Percentiles rank a stretch among this genome's conserved stretches.
phyloP scores from a whole-genome alignment of 2,329 filamentous ascomycete species.

The Ascochyta clinopodiicola region DNA sequence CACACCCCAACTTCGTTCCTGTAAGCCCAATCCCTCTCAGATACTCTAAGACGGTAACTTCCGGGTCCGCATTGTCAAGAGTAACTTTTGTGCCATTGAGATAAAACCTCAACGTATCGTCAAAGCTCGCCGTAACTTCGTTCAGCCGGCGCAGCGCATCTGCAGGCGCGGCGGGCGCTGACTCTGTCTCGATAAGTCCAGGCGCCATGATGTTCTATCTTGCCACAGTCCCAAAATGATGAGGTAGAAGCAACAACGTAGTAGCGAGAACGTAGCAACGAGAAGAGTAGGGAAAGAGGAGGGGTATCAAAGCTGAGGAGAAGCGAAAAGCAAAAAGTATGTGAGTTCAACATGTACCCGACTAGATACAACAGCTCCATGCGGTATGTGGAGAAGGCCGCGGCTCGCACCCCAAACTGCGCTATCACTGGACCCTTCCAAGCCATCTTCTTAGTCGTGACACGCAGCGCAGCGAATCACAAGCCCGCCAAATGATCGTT shows the following conservation, averaged over 20 bases:
- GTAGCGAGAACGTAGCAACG: no score
- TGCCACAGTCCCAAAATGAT: background rate
- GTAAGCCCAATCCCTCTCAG: constrained; percentile 90
- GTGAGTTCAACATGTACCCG: constrained; percentile 3
- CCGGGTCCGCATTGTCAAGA: constrained; percentile 86
- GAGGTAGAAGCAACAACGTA: background rate
- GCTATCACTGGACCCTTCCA: constrained; percentile 8
- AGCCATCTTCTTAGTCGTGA: constrained; percentile 8
- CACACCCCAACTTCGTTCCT: constrained; percentile 94
- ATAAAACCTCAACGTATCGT: constrained; percentile 90
- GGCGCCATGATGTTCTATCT: constrained; percentile 60
- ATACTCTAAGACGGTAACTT: constrained; percentile 91
- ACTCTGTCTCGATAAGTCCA: constrained; percentile 55
- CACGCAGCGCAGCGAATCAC: constrained; percentile 24
- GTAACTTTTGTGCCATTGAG: constrained; percentile 91
- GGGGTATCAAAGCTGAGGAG: background rate
- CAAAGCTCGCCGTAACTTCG: constrained; percentile 75
- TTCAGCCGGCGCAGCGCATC: constrained; percentile 58
- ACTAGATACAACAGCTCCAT: constrained; percentile 10
- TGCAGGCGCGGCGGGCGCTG: constrained; percentile 53
- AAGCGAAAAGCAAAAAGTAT: constrained; percentile 5
- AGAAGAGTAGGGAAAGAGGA: background rate
- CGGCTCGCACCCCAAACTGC: constrained; percentile 5
- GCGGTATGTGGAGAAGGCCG: constrained; percentile 16
- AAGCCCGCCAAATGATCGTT: constrained; percentile 17